A percentile compares a stretch with the other conserved stretches of the same genome.
phyloP scores from a whole-genome alignment of 352 stramenopile genomes.

The Pythium myriotylum region DNA sequence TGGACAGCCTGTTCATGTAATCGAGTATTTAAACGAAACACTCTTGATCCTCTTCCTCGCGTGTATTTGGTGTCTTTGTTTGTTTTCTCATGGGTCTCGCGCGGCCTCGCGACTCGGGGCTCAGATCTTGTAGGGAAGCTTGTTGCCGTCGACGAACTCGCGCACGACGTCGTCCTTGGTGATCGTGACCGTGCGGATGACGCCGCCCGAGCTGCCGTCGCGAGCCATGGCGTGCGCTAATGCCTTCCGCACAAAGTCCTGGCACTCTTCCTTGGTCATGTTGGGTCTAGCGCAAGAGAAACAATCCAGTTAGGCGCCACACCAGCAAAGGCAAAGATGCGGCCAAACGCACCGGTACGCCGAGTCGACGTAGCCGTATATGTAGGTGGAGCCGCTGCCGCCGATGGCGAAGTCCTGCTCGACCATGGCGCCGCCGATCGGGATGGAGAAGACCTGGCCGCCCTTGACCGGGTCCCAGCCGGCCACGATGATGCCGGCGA shows the following conservation, averaged over 20 bases:
- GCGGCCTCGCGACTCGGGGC: constrained; percentile 1
- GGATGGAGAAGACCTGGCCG: constrained; percentile 96
- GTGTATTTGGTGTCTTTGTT: constrained; percentile 9
- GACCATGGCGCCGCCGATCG: constrained; percentile 95
- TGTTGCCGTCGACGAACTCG: constrained; percentile 92
- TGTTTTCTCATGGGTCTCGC: not conserved
- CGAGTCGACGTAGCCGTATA: constrained; percentile 97
- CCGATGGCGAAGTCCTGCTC: constrained; percentile 97
- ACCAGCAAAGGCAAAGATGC: not conserved
- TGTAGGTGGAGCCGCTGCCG: constrained; percentile 97
- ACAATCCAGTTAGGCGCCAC: not conserved
- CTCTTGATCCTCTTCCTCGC: not conserved
- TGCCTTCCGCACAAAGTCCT: constrained; percentile 94
- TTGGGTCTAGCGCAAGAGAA: constrained; percentile 47
- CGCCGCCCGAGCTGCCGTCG: constrained; percentile 97
- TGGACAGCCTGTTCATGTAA: constrained; percentile 86
- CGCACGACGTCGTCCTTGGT: constrained; percentile 90
- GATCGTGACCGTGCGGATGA: constrained; percentile 97
- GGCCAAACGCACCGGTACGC: constrained; percentile 78
- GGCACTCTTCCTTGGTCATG: constrained; percentile 97
- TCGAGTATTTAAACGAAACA: constrained; percentile 2
- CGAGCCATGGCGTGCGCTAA: constrained; percentile 97
- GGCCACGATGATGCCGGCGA: constrained; percentile 97
- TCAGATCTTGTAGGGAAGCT: constrained; percentile 90
- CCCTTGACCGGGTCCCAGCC: constrained; percentile 97